Evolutionary conservation across 2,329 filamentous ascomycete genomes (phyloP).

Genomic region (Exophiala spinifera): DNA sequence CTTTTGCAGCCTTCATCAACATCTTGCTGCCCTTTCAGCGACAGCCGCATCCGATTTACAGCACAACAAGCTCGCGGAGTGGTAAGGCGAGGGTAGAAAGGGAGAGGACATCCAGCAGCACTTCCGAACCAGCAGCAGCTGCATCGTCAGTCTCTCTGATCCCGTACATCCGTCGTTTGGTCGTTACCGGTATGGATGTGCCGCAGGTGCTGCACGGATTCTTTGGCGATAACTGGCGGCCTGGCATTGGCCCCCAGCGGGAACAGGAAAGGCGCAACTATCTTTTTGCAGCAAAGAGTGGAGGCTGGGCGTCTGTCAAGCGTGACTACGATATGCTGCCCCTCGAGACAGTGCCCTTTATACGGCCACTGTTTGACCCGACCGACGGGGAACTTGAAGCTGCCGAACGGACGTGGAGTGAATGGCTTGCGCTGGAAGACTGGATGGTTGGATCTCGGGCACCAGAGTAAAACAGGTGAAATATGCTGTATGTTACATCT

Average conservation of each 20-base stretch:
- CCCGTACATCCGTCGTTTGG: conserved; percentile 84
- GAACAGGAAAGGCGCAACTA: conserved; percentile 92
- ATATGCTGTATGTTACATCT: no score
- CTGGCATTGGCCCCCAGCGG: conserved; percentile 76
- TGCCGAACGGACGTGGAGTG: conserved; percentile 84
- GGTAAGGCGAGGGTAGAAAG: conserved; percentile 21
- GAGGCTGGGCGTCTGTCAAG: conserved; percentile 85
- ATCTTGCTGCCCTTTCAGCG: conserved; percentile 86
- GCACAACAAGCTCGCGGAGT: conserved; percentile 36
- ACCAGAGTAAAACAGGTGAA: conserved; percentile 38
- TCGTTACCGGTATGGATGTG: conserved; percentile 88
- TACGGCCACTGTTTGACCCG: conserved; percentile 75
- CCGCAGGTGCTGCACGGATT: conserved; percentile 87
- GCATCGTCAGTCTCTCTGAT: conserved; percentile 63
- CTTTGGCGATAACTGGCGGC: conserved; percentile 89
- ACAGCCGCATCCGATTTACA: conserved; percentile 46
- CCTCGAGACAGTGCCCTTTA: conserved; percentile 80
- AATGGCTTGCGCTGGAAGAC: conserved; percentile 95
- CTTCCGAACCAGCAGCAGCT: conserved; percentile 27
- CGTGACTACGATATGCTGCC: conserved; percentile 82
- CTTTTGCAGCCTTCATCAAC: conserved; percentile 85
- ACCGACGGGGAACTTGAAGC: conserved; percentile 75
- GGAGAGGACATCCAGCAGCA: conserved; percentile 14
- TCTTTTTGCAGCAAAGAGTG: conserved; percentile 90
- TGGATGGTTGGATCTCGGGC: conserved; percentile 93